Conservation (phyloP, 1,139 yeast genomes). For the Chernovozyma sophiae-reginae region DNA sequence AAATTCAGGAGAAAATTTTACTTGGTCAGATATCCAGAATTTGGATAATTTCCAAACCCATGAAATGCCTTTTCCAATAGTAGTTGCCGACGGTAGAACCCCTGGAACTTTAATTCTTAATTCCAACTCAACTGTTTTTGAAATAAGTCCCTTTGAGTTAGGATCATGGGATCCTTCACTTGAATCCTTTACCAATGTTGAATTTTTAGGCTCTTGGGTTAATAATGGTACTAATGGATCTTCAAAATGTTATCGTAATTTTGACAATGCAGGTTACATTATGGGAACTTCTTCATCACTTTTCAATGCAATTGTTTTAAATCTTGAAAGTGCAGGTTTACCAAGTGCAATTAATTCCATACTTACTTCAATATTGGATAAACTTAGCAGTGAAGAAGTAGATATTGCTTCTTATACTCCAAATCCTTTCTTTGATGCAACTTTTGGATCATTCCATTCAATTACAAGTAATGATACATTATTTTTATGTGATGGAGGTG, state of each 20-base stretch:
- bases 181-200: constrained; percentile 25
- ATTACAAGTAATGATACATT: constrained; percentile 40
- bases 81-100: constrained; percentile 37
- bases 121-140: constrained; percentile 39
- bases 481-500: constrained; percentile 85
- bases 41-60: constrained; percentile 24
- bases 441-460: constrained; percentile 14
- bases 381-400: constrained; percentile 22
- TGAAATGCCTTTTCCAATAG: constrained; percentile 42
- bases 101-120: constrained; percentile 31
- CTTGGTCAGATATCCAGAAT: constrained; percentile 37
- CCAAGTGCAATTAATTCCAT: constrained; percentile 22
- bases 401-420: constrained; percentile 42
- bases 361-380: constrained; percentile 22
- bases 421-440: constrained; percentile 33
- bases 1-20: constrained; percentile 27
- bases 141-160: constrained; percentile 38
- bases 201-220: constrained; percentile 33
- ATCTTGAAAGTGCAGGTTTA: constrained; percentile 16
- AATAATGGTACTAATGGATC: constrained; percentile 22
- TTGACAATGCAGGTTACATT: constrained; percentile 42
- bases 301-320: constrained; percentile 33
- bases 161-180: constrained; percentile 46
- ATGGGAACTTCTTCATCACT: constrained; percentile 45
- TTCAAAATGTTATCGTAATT: constrained; percentile 29